Base-by-base conservation (phyloP, 164 flowering plant species). In the Vitis rupestris region DNA sequence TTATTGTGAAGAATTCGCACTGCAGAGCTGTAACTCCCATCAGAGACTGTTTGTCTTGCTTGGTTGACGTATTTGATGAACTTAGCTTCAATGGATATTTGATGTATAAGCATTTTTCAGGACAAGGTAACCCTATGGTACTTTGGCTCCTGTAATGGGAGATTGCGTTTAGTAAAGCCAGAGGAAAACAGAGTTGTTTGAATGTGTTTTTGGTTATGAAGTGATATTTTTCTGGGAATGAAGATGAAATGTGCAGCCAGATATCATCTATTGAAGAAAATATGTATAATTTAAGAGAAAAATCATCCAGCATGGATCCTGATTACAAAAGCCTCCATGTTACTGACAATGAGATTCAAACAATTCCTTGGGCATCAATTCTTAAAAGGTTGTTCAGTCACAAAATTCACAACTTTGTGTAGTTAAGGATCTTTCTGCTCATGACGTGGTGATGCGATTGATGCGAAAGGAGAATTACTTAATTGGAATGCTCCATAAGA, bases 211-310 rank as follows among this genome's bases (percentile, higher is more conserved):
- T 31, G 37, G 37, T 5, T 31, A 1, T 31, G 4, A 31, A 52
- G 13, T 52, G 13, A n/a, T 52, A 1, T 47, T 31, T 57, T 58
- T 8, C 54, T 65, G 44, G 62, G 50, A 58, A 10, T 8, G 27
- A 70, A 37, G 61, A 5, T 61, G 76, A 60, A 14, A 59, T 15
- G 12, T 44, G 11, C 58, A 65, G 27, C 12, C 71, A 17, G 17
- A 17, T 37, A 47, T 57, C 65, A 13, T 17, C 60, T 55, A 7
- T 5, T 48, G 81, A 72, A 55, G 76, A 72, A 14, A 74, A 66
- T 59, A 23, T 58, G 2, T 71, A 61, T 59, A 73, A 57, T 67
- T 66, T 70, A 23, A 59, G 37, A 54, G 78, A 68, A 53, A 73
- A 61, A 48, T 54, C 56, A 27, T 13, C 66, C n/a, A 52, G 8